Evolutionary conservation across 306 rosid genomes (phyloP).

Genomic region (Lathyrus tuberosus): DNA sequence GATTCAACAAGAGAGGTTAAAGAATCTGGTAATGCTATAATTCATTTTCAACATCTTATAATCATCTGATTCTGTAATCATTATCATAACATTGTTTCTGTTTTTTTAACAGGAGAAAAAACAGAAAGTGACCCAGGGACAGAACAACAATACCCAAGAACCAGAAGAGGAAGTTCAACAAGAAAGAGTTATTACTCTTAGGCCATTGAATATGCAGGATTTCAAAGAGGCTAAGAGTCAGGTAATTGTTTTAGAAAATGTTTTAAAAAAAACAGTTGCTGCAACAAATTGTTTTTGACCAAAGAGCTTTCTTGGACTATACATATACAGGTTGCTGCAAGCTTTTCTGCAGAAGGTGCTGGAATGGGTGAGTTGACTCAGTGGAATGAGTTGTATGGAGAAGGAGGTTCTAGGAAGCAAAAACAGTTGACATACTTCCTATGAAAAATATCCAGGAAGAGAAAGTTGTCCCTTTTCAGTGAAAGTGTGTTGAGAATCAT

Average conservation of each 20-base stretch:
- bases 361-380: constrained; percentile 88
- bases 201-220: constrained; percentile 86
- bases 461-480: not conserved
- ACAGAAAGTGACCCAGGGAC: constrained; percentile 48
- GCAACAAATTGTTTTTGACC: no score
- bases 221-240: constrained; percentile 80
- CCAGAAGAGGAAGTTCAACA: constrained; percentile 40
- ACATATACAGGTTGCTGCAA: constrained; percentile 71
- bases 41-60: constrained; percentile 1
- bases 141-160: constrained; percentile 32
- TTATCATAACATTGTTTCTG: not conserved
- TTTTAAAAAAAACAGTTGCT: no score
- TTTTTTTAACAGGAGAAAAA: constrained; percentile 58
- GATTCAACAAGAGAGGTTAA: constrained; percentile 81
- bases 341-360: constrained; percentile 85
- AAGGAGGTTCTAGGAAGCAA: constrained; percentile 93
- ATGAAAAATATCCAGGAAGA: constrained; percentile 33
- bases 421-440: constrained; percentile 83
- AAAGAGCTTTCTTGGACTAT: not conserved
- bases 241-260: constrained; percentile 40
- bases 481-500: not conserved
- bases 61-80: constrained; percentile 13
- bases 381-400: constrained; percentile 89
- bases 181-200: constrained; percentile 71
- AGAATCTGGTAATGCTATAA: constrained; percentile 58